phyloP scores from a whole-genome alignment of 345 rosid genomes.

The Microthlaspi erraticum region DNA sequence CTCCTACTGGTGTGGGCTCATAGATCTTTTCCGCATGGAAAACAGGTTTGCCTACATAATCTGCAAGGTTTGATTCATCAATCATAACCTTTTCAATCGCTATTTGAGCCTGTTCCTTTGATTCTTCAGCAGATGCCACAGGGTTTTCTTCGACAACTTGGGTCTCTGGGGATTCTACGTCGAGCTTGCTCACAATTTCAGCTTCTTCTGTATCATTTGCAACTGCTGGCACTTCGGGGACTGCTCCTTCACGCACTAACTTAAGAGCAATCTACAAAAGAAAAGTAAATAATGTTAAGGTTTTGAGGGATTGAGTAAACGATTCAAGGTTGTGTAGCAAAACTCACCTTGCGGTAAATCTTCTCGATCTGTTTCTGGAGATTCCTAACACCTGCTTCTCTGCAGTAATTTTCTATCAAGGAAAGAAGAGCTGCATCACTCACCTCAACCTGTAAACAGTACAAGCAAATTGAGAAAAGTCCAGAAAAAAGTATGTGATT shows the following conservation, averaged over 20 bases:
- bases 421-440: constrained; percentile 87
- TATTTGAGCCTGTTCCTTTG: constrained; percentile 55
- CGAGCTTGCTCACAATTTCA: constrained; percentile 40
- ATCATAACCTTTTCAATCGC: constrained; percentile 66
- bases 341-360: constrained; percentile 92
- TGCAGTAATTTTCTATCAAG: constrained; percentile 91
- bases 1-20: constrained; percentile 87
- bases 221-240: constrained; percentile 51
- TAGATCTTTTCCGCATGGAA: constrained; percentile 97
- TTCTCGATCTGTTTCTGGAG: constrained; percentile 99
- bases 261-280: constrained; percentile 80
- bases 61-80: constrained; percentile 65
- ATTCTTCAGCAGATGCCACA: constrained; percentile 37
- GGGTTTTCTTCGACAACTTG: constrained; percentile 7
- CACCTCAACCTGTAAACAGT: constrained; percentile 75
- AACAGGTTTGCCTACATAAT: constrained; percentile 93
- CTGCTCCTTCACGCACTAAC: constrained; percentile 76
- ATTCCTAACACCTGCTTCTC: constrained; percentile 99
- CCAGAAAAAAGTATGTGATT: constrained; percentile 2
- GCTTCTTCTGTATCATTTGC: constrained; percentile 44
- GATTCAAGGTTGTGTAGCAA: constrained; percentile 12
- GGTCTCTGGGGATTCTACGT: constrained; percentile 46
- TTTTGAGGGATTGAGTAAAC: not conserved
- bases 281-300: constrained; percentile 4
- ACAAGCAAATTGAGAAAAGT: constrained; percentile 16